A percentile compares a stretch with the other conserved stretches of the same genome.
Conservation (phyloP, 1,284 basidiomycete species). For the Cutaneotrichosporon spelunceum region DNA sequence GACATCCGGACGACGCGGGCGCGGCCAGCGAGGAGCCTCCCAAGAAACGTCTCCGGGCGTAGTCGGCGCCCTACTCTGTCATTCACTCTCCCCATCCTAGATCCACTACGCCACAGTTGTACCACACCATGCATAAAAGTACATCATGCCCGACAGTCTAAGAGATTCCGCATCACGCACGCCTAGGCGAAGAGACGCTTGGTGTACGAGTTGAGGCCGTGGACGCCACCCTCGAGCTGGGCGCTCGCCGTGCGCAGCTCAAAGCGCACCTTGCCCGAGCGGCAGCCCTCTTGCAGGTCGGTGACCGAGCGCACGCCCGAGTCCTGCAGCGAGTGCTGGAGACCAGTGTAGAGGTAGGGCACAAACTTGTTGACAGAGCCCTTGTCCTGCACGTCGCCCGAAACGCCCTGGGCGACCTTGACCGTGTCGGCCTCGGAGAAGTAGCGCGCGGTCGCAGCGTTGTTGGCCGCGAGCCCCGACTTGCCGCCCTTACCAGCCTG, state of each 20-base stretch:
- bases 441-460: constrained; percentile 94
- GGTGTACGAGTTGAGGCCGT: constrained; percentile 74
- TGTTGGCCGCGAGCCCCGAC: constrained; percentile 63
- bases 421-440: constrained; percentile 93
- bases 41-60: constrained; percentile 26
- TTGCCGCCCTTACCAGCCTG: constrained; percentile 54
- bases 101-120: constrained; percentile 13
- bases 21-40: constrained; percentile 12
- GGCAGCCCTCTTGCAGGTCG: constrained; percentile 63
- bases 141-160: constrained; percentile 14
- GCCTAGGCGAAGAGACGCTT: constrained; percentile 60
- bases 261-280: constrained; percentile 71
- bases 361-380: constrained; percentile 86
- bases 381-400: constrained; percentile 96
- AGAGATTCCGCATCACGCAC: not conserved
- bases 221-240: constrained; percentile 93
- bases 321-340: constrained; percentile 96
- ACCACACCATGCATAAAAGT: constrained; percentile 22
- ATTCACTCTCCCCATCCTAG: not conserved
- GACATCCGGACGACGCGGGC: constrained; percentile 54
- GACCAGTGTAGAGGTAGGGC: constrained; percentile 85
- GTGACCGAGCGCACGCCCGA: constrained; percentile 67
- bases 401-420: constrained; percentile 97
- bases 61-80: not conserved
- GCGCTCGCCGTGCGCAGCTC: constrained; percentile 93